Percentiles rank a stretch among this genome's conserved stretches.
Conservation (phyloP, 148 eudicot genomes). For the Persicaria tinctoria region DNA sequence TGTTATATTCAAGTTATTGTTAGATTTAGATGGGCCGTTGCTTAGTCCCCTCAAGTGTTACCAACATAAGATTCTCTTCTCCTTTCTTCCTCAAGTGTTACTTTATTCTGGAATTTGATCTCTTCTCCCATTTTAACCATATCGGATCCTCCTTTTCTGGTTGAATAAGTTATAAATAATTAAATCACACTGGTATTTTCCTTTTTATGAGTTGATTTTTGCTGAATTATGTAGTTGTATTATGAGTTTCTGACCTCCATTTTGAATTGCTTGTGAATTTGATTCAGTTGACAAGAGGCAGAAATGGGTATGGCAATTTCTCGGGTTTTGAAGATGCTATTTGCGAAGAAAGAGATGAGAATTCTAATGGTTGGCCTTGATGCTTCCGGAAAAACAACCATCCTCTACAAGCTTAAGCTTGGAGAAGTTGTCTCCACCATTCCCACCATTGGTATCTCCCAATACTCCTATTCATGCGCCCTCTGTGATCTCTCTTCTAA, state of each 20-base stretch:
- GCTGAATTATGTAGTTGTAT: neutral
- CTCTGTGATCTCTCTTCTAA: neutral
- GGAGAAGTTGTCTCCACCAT: constrained; percentile 82
- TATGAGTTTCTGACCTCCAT: neutral
- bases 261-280: constrained; percentile 1
- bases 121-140: neutral
- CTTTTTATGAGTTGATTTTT: no score
- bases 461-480: neutral
- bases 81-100: neutral
- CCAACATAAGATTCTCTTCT: neutral
- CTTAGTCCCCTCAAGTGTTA: neutral
- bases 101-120: neutral
- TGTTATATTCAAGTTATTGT: neutral
- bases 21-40: constrained; percentile 2
- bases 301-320: constrained; percentile 69
- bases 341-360: constrained; percentile 80
- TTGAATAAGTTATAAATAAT: neutral
- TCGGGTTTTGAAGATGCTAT: constrained; percentile 37
- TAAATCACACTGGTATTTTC: neutral
- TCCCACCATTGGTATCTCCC: constrained; percentile 62
- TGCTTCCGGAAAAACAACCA: constrained; percentile 84
- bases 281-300: constrained; percentile 3
- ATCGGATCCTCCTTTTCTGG: neutral
- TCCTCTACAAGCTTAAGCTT: constrained; percentile 72
- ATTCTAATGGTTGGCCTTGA: constrained; percentile 88